phyloP scores from a whole-genome alignment of 179 eudicot species.

The Beta corolliflora region DNA sequence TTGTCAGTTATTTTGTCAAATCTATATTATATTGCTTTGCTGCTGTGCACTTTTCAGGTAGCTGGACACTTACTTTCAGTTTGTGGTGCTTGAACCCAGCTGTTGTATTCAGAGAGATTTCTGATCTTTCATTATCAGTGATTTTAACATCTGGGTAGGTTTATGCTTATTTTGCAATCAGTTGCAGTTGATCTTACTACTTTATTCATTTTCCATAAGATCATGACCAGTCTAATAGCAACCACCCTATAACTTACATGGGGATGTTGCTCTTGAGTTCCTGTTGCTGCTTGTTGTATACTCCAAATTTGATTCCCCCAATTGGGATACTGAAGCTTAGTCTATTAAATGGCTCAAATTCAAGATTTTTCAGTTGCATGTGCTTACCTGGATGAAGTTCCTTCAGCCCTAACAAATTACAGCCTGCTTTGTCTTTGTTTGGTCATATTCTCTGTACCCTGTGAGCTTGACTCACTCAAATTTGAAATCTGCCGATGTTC shows the following conservation, averaged over 20 bases:
- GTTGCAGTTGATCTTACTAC: neutral
- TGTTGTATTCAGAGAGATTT: conserved; percentile 74
- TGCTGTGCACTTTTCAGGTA: conserved; percentile 52
- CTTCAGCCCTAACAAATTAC: neutral
- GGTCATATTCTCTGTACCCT: neutral
- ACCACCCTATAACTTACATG: neutral
- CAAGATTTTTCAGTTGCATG: neutral
- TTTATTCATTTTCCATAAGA: neutral
- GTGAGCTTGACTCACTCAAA: neutral
- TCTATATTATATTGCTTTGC: conserved; percentile 19
- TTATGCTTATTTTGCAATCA: conserved; percentile 1
- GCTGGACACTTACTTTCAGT: conserved; percentile 67
- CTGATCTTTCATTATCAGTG: conserved; percentile 79
- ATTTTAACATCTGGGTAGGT: conserved; percentile 92
- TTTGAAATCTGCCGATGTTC: neutral
- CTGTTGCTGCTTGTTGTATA: conserved; percentile 2
- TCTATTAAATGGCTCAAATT: neutral
- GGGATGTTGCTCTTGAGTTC: neutral
- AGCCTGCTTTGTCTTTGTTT: neutral
- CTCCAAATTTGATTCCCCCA: neutral
- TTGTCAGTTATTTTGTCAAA: neutral
- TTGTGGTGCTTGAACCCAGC: conserved; percentile 97
- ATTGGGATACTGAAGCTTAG: neutral
- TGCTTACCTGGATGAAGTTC: neutral
- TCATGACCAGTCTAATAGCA: neutral